A percentile compares a stretch with the other conserved stretches of the same genome.
These are phyloP conservation scores for Westerdykella sp. DNA, from an alignment of 2,329 filamentous ascomycete genomes.

Conservation along the genomic window DNA sequence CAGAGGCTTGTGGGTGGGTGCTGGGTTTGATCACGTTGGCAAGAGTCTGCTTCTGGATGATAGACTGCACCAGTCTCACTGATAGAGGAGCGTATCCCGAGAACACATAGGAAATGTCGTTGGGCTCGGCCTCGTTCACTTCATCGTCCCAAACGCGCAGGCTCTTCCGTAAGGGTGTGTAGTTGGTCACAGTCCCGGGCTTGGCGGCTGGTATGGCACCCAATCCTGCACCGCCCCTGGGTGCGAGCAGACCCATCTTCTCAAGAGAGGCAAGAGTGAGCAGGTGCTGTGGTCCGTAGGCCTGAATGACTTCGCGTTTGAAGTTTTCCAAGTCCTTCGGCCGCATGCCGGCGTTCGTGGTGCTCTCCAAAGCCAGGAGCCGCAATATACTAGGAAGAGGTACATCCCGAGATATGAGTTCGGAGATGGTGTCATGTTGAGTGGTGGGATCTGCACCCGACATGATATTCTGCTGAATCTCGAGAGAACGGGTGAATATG, in stretches of 20 bases:
- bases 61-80: slow-evolving; percentile 82
- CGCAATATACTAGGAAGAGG: slow-evolving; percentile 77
- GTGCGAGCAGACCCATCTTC: slow-evolving; percentile 78
- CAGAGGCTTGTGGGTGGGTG: slow-evolving; percentile 29
- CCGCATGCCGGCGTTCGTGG: slow-evolving; percentile 80
- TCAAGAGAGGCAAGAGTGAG: slow-evolving; percentile 84
- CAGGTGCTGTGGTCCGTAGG: slow-evolving; percentile 91
- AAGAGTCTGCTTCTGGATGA: slow-evolving; percentile 85
- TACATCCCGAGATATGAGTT: slow-evolving; percentile 83
- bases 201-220: slow-evolving; percentile 44
- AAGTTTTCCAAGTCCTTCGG: slow-evolving; percentile 85
- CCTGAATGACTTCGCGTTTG: slow-evolving; percentile 79
- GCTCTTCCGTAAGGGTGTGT: slow-evolving; percentile 77
- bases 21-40: slow-evolving; percentile 51
- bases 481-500: slow-evolving; percentile 77
- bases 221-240: slow-evolving; percentile 38
- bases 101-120: slow-evolving; percentile 96
- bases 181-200: slow-evolving; percentile 62
- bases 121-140: slow-evolving; percentile 88
- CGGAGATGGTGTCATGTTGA: slow-evolving; percentile 86
- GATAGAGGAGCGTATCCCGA: slow-evolving; percentile 93
- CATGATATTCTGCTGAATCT: slow-evolving; percentile 92
- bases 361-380: slow-evolving; percentile 84
- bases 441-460: slow-evolving; percentile 82
- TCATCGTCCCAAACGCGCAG: slow-evolving; percentile 90